Conservation (phyloP, 179 eudicot genomes). For the Dionaea muscipula region DNA sequence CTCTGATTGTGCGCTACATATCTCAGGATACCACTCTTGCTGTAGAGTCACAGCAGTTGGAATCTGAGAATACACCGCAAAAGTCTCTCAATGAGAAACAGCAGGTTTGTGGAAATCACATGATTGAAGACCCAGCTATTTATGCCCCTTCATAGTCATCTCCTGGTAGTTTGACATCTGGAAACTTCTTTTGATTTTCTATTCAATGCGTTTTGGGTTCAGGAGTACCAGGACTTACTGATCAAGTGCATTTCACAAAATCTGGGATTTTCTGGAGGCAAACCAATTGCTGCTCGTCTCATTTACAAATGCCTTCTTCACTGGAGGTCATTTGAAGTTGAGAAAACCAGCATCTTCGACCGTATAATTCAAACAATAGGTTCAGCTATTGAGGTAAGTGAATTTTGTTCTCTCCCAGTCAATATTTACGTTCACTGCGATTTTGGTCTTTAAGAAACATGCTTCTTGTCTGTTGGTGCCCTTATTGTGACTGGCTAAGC, state of each 20-base stretch:
- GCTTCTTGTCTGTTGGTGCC: no score
- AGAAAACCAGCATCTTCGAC: slow-evolving; percentile 79
- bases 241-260: slow-evolving; percentile 80
- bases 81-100: slow-evolving; percentile 89
- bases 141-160: background rate
- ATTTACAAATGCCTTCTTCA: slow-evolving; percentile 92
- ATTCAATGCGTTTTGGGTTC: slow-evolving; percentile 15
- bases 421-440: no score
- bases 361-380: slow-evolving; percentile 77
- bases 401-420: no score
- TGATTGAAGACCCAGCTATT: background rate
- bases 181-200: background rate
- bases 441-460: no score
- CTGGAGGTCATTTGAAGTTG: slow-evolving; percentile 98
- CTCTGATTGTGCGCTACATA: slow-evolving; percentile 4
- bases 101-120: slow-evolving; percentile 40
- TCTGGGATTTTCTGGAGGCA: slow-evolving; percentile 82
- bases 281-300: slow-evolving; percentile 81
- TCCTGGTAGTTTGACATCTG: background rate
- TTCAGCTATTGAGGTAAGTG: slow-evolving; percentile 67
- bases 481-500: no score
- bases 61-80: slow-evolving; percentile 84
- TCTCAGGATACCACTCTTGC: slow-evolving; percentile 40
- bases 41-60: slow-evolving; percentile 40
- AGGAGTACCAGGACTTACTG: slow-evolving; percentile 92